phyloP scores from a whole-genome alignment of 345 rosid genomes.

The Jatropha curcas region DNA sequence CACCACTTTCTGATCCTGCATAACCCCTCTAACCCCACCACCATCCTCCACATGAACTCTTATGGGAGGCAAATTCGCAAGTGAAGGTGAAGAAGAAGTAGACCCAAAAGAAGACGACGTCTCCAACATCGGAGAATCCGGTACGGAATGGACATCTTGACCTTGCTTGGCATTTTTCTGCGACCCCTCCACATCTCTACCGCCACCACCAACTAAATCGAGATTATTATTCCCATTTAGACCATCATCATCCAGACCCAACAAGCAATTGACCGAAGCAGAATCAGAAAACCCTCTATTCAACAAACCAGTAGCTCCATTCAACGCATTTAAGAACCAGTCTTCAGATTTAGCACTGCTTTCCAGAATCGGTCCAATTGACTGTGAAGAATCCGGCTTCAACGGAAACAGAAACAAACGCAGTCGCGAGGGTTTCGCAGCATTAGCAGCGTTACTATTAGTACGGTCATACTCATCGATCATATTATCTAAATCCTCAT shows the following conservation, averaged over 20 bases:
- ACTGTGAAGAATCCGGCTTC: constrained; percentile 73
- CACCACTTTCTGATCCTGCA: constrained; percentile 49
- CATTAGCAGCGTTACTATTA: constrained; percentile 30
- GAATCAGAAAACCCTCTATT: constrained; percentile 77
- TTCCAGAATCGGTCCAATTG: constrained; percentile 71
- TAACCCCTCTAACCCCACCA: constrained; percentile 31
- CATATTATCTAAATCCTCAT: constrained; percentile 95
- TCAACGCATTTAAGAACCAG: constrained; percentile 87
- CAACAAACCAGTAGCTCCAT: constrained; percentile 52
- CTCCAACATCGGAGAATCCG: constrained; percentile 95
- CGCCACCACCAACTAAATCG: constrained; percentile 31
- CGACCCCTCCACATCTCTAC: constrained; percentile 38
- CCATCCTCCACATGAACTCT: constrained; percentile 72
- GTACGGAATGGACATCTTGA: constrained; percentile 76
- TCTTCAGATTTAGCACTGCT: constrained; percentile 72
- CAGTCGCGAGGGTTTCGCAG: constrained; percentile 56
- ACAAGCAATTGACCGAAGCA: constrained; percentile 62
- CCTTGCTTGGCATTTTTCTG: constrained; percentile 50
- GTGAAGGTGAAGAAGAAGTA: constrained; percentile 80
- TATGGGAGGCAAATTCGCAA: constrained; percentile 86
- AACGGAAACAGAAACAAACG: constrained; percentile 78
- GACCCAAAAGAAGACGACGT: constrained; percentile 91
- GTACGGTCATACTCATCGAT: constrained; percentile 93
- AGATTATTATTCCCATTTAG: constrained; percentile 25
- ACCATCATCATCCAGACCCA: constrained; percentile 66